These are phyloP conservation scores for Taphrina pruni DNA, from an alignment of 1,139 yeast genomes.

Conservation along the genomic window DNA sequence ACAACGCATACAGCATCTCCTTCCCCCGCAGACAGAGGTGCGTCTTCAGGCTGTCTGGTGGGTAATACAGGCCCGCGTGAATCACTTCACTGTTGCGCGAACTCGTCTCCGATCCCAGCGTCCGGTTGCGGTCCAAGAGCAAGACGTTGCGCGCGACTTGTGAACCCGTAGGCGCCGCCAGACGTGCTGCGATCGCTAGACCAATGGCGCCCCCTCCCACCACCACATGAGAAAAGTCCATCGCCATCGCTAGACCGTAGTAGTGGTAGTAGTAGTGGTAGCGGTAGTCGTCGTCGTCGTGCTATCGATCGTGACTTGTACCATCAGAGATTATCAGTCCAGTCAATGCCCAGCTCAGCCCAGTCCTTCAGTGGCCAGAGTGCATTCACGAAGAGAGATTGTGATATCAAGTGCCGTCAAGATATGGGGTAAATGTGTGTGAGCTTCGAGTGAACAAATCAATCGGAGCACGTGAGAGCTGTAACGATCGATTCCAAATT, in stretches of 20 bases:
- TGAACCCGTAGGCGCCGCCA: conserved; percentile 55
- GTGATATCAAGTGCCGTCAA: too few species aligned
- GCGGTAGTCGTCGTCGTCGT: too few species aligned
- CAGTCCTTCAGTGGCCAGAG: too few species aligned
- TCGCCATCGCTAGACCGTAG: neutral
- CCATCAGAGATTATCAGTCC: too few species aligned
- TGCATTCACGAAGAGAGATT: too few species aligned
- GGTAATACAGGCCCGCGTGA: conserved; percentile 88
- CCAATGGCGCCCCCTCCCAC: conserved; percentile 93
- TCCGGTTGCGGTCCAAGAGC: conserved; percentile 69
- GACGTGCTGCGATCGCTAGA: conserved; percentile 74
- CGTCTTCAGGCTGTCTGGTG: conserved; percentile 69
- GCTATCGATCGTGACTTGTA: too few species aligned
- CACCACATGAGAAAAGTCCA: conserved; percentile 77
- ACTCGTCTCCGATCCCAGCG: conserved; percentile 78
- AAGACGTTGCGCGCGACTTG: conserved; percentile 62
- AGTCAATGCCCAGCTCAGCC: too few species aligned
- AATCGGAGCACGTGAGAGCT: too few species aligned
- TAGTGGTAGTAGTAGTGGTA: too few species aligned
- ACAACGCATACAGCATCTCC: conserved; percentile 63
- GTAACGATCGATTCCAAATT: too few species aligned
- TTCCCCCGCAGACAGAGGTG: conserved; percentile 77
- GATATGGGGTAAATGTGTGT: too few species aligned
- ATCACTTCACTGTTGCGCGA: conserved; percentile 89
- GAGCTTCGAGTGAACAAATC: too few species aligned